Evolutionary conservation across 2,329 filamentous ascomycete species (phyloP), one percentile per base, ranked within the genome.

Genomic region (Macrophomina phaseolina): DNA sequence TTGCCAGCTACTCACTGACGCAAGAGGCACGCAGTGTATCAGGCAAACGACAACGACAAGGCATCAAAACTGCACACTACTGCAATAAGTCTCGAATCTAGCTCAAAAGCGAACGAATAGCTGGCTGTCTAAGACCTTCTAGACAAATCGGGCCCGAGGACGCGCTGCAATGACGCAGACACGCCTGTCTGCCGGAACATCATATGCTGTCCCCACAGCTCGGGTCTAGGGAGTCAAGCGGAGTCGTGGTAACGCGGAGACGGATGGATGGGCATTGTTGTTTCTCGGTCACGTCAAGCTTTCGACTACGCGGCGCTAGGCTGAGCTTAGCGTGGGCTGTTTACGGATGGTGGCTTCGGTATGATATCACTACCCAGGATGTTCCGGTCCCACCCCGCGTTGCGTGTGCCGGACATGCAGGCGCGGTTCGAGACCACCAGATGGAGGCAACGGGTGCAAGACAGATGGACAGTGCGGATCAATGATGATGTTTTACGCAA

Each of bases 271-370:
- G 23, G 23, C 23, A 23, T 23, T 23, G 2, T 38, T 12, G 6
- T 49, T 48, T 38, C 45, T 28, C 38, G 58, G 12, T 49, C 58
- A 38, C 58, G 58, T 62, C 58, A 62, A 62, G 58, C 58, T 62
- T 62, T 62, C 42, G 32, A 23, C 32, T 62, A 62, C 42, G 7
- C 16, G 40, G 58, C 58, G 58, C 14, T 23, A 45, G 34, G 30
- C 12, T 62, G 23, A 36, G 40, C 23, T 46, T 32, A 38, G 32
- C 16, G 14, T 23, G 23, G 23, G 23, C 23, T 23, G 23, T 23
- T 23, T 23, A 23, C 23, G 23, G 23, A 23, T 23, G 23, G 23
- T 23, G 23, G 23, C 23, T 23, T 23, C 36, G 11, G 36, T 49
- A 62, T 62, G 58, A 62, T 62, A 62, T 62, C 58, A 62, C 58